Base-by-base conservation (phyloP, 352 stramenopile genomes). In the Pythium phragmiticola region DNA sequence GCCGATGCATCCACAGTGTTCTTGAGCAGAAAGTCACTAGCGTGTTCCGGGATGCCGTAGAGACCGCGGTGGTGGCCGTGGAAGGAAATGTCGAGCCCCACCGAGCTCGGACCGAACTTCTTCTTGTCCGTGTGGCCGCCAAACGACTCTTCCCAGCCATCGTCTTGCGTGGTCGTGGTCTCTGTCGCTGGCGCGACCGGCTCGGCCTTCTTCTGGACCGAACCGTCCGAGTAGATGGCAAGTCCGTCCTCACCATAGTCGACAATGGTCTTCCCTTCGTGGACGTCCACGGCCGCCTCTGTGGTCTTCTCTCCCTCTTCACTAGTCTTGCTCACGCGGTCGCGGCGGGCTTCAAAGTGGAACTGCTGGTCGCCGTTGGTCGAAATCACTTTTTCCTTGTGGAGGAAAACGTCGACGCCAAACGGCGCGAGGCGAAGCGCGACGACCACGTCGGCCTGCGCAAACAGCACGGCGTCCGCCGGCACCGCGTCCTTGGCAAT, bases 11-110 rank as follows among this genome's bases (percentile, higher is more conserved):
- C 75, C 28, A 92, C 60, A 8, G 97, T 99, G 55, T 94, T 83
- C 66, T 98, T 97, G 7, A 99, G 73, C 42, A 88, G 58, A 21
- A 98, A 97, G 51, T 94, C 88, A 17, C 89, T 94, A 12, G 97
- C 97, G 80, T 99, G 97, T 69, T 99, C 97, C 3, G 98, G 97
- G 53, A 99, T 90, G 49, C 98, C 98, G 74, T 98, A 99, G 7
- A 99, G 67, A 46, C 95, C 73, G 17, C 84, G 83, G 3, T 63
- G 76, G 1, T 84, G 86, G 37, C 76, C 73, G 53, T 87, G 69
- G 77, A 99, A 99, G 34, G 76, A 81, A 41, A 99, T 87, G 75
- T 99, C 97, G 30, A 98, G 76, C 16, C 97, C 97, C 14, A 99
- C 92, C 30, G 90, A 98, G 68, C 89, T 98, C 21, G 95, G 92